Evolutionary conservation across 2,329 filamentous ascomycete species (phyloP).

Genomic region (Xylaria sp.): DNA sequence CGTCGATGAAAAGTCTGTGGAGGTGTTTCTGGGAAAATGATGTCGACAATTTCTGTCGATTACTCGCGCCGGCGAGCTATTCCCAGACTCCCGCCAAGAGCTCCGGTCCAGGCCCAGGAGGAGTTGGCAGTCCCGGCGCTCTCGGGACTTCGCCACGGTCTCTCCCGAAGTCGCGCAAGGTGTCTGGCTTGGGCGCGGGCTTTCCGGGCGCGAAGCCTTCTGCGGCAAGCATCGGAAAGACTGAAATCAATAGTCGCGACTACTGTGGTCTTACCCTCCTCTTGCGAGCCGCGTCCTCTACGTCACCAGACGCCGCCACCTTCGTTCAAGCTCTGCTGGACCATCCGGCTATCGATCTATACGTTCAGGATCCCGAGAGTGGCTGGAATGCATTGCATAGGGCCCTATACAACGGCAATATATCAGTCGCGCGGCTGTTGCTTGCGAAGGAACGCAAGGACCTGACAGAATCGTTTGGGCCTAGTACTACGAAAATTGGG

Average conservation of each 20-base stretch:
- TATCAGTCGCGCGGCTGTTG: constrained; percentile 84
- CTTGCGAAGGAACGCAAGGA: constrained; percentile 81
- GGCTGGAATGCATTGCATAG: constrained; percentile 96
- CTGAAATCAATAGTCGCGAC: constrained; percentile 88
- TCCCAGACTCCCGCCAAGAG: constrained; percentile 65
- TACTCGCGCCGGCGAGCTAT: constrained; percentile 78
- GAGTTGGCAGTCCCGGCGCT: constrained; percentile 56
- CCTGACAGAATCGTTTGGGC: constrained; percentile 67
- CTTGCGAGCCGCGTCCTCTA: constrained; percentile 84
- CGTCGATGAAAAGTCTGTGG: constrained; percentile 70
- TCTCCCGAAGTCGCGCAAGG: constrained; percentile 62
- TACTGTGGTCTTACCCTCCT: constrained; percentile 83
- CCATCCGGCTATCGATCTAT: constrained; percentile 85
- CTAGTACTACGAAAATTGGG: constrained; percentile 70
- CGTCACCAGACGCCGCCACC: constrained; percentile 71
- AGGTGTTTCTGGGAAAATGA: constrained; percentile 97
- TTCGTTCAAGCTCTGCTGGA: constrained; percentile 86
- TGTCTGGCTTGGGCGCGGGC: constrained; percentile 61
- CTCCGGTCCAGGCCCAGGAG: constrained; percentile 50
- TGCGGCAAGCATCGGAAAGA: constrained; percentile 58
- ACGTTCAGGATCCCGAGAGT: constrained; percentile 87
- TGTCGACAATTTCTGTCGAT: constrained; percentile 91
- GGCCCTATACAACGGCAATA: constrained; percentile 89
- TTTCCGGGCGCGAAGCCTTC: constrained; percentile 59
- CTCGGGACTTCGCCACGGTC: constrained; percentile 63